phyloP scores from a whole-genome alignment of 352 stramenopile genomes.

The Elongisporangium undulatum region DNA sequence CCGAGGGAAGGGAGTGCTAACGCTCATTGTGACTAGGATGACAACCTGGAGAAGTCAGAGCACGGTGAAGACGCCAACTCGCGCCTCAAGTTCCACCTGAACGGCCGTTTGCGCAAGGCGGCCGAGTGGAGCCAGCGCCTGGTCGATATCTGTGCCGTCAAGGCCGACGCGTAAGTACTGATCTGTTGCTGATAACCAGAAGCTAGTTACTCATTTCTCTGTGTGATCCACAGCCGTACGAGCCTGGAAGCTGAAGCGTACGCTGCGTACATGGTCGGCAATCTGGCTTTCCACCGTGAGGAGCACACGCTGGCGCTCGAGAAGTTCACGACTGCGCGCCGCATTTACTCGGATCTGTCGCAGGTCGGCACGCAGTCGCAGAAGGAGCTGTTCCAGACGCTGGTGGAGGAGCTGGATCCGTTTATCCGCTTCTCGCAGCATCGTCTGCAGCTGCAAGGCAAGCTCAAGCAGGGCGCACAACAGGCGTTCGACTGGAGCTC shows the following conservation, averaged over 20 bases:
- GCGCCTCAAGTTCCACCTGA: conserved; percentile 88
- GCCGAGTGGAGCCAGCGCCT: conserved; percentile 85
- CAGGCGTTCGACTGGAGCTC: conserved; percentile 36
- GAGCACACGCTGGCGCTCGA: conserved; percentile 79
- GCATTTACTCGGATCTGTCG: conserved; percentile 82
- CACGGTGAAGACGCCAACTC: conserved; percentile 83
- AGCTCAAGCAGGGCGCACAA: conserved; percentile 9
- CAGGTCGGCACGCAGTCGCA: conserved; percentile 78
- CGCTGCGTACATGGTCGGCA: conserved; percentile 84
- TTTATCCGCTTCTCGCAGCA: conserved; percentile 87
- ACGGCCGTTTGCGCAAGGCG: conserved; percentile 82
- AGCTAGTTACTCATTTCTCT: background rate
- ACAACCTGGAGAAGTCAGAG: conserved; percentile 84
- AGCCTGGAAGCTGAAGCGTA: conserved; percentile 88
- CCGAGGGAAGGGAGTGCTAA: background rate
- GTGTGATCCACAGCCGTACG: conserved; percentile 42
- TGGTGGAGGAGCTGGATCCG: conserved; percentile 69
- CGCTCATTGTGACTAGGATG: conserved; percentile 32
- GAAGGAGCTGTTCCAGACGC: conserved; percentile 71
- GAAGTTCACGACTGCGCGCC: conserved; percentile 70
- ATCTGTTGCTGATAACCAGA: background rate
- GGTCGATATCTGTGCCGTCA: conserved; percentile 62
- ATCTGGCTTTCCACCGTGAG: conserved; percentile 87
- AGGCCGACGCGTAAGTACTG: conserved; percentile 65
- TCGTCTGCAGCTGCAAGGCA: conserved; percentile 57